These are phyloP conservation scores for Tulasnella sp. DNA, from an alignment of 768 basidiomycete genomes.

Conservation along the genomic window DNA sequence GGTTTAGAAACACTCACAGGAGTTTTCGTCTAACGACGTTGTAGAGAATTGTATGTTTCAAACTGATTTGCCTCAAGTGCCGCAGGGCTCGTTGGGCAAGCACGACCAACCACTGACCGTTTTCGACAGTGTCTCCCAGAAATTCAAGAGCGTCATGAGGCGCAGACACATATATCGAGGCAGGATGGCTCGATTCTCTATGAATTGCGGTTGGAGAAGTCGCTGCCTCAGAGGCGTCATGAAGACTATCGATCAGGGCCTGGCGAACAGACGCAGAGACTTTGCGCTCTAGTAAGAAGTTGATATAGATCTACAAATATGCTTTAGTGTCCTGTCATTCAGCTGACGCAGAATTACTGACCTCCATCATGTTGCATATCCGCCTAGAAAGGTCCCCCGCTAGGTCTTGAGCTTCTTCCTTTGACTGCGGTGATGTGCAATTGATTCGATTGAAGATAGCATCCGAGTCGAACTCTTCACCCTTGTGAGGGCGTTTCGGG, in stretches of 20 bases:
- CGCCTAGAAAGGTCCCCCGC: neutral
- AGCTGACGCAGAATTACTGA: neutral
- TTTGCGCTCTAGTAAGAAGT: neutral
- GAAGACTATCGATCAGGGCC: neutral
- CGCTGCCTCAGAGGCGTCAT: neutral
- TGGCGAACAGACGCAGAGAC: neutral
- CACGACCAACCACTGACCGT: neutral
- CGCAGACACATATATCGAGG: neutral
- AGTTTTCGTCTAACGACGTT: neutral
- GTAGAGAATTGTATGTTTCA: neutral
- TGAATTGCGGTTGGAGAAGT: neutral
- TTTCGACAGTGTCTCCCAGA: neutral
- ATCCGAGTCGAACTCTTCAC: neutral
- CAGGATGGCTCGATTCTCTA: neutral
- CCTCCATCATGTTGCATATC: neutral
- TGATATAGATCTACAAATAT: neutral
- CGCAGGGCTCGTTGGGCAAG: neutral
- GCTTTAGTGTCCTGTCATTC: neutral
- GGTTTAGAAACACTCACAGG: neutral
- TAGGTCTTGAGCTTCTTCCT: neutral
- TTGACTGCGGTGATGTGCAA: neutral
- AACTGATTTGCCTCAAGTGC: neutral
- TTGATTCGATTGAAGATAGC: neutral
- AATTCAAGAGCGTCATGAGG: neutral
- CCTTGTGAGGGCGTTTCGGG: neutral